These are phyloP conservation scores for Didymella exigua DNA, from an alignment of 2,329 filamentous ascomycete genomes.

Conservation along the genomic window DNA sequence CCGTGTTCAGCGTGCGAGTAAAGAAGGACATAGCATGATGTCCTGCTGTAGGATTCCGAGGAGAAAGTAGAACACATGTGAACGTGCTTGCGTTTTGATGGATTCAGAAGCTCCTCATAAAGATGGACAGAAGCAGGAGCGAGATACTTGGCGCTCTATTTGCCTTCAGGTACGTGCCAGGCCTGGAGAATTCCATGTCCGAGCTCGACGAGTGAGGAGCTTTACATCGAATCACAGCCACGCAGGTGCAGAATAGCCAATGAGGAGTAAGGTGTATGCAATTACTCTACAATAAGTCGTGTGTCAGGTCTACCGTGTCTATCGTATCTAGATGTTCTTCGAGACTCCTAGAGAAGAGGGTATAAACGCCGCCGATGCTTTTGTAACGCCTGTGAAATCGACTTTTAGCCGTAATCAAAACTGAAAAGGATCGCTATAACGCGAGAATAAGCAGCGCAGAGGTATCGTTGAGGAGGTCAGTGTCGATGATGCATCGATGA, in stretches of 20 bases:
- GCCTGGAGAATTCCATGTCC: not conserved
- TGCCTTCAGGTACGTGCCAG: too few species aligned
- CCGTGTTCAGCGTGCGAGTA: too few species aligned
- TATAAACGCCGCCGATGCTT: constrained; percentile 19
- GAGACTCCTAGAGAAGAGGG: not conserved
- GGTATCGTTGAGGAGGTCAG: not conserved
- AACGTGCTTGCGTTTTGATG: too few species aligned
- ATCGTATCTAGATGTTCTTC: constrained; percentile 10
- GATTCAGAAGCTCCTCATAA: too few species aligned
- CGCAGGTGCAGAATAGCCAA: not conserved
- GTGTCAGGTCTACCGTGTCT: constrained; percentile 13
- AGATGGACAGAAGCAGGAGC: too few species aligned
- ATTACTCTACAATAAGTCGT: constrained; percentile 11
- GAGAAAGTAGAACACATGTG: too few species aligned
- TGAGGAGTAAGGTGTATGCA: constrained; percentile 1
- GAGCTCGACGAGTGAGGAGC: not conserved
- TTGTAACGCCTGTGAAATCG: constrained; percentile 13
- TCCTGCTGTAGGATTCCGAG: too few species aligned
- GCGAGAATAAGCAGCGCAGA: constrained; percentile 5
- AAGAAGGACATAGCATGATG: too few species aligned
- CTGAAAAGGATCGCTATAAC: constrained; percentile 9
- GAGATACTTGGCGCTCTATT: too few species aligned
- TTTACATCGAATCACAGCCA: not conserved
- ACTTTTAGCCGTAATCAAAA: constrained; percentile 10
- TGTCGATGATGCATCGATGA: constrained; percentile 1